Evolutionary conservation across 306 rosid species (phyloP).

Genomic region (Cicer cuneatum): DNA sequence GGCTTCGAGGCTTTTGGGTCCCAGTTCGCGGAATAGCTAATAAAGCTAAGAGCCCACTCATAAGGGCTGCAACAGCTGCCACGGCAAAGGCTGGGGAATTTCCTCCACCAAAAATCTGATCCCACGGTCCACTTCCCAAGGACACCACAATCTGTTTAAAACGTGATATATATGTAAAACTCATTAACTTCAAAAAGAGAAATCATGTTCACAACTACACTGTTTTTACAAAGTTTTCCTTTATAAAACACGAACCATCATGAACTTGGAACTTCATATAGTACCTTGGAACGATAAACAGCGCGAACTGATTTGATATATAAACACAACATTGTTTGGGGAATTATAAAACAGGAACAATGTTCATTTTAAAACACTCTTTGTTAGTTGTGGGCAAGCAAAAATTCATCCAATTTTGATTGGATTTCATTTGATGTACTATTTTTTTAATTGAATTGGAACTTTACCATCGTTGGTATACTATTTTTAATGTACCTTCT

Average conservation of each 20-base stretch:
- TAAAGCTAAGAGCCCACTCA: conserved; percentile 82
- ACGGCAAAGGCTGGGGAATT: conserved; percentile 94
- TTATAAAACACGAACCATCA: conserved; percentile 21
- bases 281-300: conserved; percentile 24
- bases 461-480: neutral
- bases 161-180: conserved; percentile 42
- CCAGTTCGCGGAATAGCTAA: conserved; percentile 89
- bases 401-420: conserved; percentile 5
- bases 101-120: conserved; percentile 99
- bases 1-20: conserved; percentile 70
- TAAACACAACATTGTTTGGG: conserved; percentile 1
- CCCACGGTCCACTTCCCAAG: conserved; percentile 98
- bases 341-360: conserved; percentile 24
- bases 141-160: conserved; percentile 85
- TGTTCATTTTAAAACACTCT: conserved; percentile 23
- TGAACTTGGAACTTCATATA: conserved; percentile 16
- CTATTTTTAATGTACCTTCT: neutral
- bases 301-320: conserved; percentile 7
- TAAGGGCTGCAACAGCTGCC: conserved; percentile 85
- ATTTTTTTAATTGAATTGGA: conserved; percentile 14
- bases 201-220: conserved; percentile 12
- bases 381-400: conserved; percentile 3
- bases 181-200: conserved; percentile 29
- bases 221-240: conserved; percentile 1
- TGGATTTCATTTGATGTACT: neutral